A percentile compares a stretch with the other conserved stretches of the same genome.
Evolutionary conservation across 176 grass and related monocot genomes (phyloP).

Genomic region (Oryza glumipatula): DNA sequence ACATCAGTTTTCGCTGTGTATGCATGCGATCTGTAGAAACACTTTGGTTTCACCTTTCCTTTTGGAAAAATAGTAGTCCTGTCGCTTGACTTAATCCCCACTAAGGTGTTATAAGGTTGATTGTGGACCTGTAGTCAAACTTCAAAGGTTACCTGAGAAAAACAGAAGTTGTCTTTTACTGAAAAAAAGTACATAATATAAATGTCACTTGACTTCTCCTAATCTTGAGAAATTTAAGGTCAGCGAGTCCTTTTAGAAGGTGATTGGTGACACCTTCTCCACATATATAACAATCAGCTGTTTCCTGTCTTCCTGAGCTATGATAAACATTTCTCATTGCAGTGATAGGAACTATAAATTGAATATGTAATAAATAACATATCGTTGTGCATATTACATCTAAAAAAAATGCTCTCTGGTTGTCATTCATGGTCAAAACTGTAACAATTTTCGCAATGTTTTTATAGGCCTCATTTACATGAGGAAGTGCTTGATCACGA

Average conservation of each 20-base stretch:
- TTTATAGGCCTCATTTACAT: constrained; percentile 29
- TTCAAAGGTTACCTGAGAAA: background rate
- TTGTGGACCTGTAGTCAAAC: background rate
- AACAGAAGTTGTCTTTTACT: background rate
- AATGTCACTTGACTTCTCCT: background rate
- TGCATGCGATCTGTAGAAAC: background rate
- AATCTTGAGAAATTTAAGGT: background rate
- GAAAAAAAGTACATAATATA: background rate
- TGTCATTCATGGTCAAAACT: background rate
- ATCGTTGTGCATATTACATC: background rate
- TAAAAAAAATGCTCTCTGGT: background rate
- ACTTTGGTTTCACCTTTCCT: background rate
- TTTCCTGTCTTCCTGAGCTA: background rate
- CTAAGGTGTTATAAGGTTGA: background rate
- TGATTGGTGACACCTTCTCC: background rate
- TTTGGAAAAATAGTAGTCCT: background rate
- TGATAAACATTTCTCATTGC: background rate
- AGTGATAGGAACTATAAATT: constrained; percentile 13
- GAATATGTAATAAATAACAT: background rate
- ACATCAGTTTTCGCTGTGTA: background rate
- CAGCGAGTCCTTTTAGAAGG: background rate
- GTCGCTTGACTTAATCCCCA: background rate
- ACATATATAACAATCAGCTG: background rate
- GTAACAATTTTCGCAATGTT: constrained; percentile 16
- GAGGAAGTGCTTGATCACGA: background rate